These are phyloP conservation scores for Candida argentea DNA, from an alignment of 805 yeast species.

Conservation along the genomic window DNA sequence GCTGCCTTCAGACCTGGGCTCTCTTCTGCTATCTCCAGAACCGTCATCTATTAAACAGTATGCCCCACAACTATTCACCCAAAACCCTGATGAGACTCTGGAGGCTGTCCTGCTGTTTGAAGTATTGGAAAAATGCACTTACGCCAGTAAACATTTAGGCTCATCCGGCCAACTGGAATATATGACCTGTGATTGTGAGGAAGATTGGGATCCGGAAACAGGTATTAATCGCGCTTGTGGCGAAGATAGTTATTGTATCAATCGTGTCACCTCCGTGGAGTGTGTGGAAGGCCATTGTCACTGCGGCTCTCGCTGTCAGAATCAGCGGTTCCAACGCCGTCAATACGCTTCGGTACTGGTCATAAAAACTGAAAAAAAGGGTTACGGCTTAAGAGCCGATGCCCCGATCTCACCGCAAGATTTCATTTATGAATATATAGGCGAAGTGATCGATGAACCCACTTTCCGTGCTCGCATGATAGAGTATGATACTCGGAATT, in stretches of 20 bases:
- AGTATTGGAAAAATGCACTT: conserved; percentile 49
- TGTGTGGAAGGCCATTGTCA: conserved; percentile 60
- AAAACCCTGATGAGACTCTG: conserved; percentile 47
- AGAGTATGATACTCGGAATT: conserved; percentile 56
- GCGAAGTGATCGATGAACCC: conserved; percentile 81
- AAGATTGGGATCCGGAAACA: conserved; percentile 30
- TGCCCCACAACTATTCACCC: conserved; percentile 11
- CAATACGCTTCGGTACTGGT: conserved; percentile 72
- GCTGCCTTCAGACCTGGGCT: too few species aligned
- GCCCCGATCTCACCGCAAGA: conserved; percentile 44
- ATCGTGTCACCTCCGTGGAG: conserved; percentile 84
- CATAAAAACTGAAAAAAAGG: conserved; percentile 75
- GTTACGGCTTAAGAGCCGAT: conserved; percentile 80
- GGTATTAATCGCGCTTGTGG: conserved; percentile 60
- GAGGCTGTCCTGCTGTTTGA: conserved; percentile 59
- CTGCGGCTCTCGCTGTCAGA: conserved; percentile 75
- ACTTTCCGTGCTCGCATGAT: conserved; percentile 68
- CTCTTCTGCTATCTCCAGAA: conserved; percentile 2
- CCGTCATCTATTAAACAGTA: conserved; percentile 11
- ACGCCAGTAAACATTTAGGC: conserved; percentile 54
- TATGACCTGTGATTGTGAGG: conserved; percentile 86
- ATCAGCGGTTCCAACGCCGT: conserved; percentile 77
- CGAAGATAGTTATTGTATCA: conserved; percentile 81
- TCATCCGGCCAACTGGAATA: conserved; percentile 65
- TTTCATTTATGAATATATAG: conserved; percentile 88